These are phyloP conservation scores for Pseudognaphalium luteoalbum DNA, from an alignment of 129 eudicot species.

Conservation along the genomic window DNA sequence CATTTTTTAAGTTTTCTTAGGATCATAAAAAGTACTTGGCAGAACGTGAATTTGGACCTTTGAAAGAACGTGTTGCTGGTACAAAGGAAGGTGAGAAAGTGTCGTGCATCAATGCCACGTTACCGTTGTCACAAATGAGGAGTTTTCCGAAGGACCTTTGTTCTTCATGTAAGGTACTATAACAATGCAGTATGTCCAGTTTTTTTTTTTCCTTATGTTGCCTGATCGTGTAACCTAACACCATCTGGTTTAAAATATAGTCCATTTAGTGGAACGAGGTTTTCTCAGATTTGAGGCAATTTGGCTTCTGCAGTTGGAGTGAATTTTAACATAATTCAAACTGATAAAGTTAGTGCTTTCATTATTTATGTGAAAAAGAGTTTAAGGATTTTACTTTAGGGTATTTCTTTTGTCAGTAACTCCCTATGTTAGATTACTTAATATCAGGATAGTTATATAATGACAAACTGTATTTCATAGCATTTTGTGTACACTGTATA, in stretches of 20 bases:
- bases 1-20: constrained; percentile 74
- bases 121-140: constrained; percentile 52
- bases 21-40: constrained; percentile 89
- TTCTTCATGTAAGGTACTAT: constrained; percentile 63
- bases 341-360: too few relatives aligned
- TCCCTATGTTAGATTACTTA: too few relatives aligned
- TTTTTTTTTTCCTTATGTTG: neutral
- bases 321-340: too few relatives aligned
- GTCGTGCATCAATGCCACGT: constrained; percentile 81
- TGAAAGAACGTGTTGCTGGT: constrained; percentile 84
- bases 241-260: neutral
- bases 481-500: neutral
- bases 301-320: too few relatives aligned
- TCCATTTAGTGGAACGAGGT: too few relatives aligned
- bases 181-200: neutral
- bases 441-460: too few relatives aligned
- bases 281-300: too few relatives aligned
- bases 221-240: neutral
- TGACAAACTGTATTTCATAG: neutral
- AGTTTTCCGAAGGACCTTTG: constrained; percentile 53
- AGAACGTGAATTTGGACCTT: constrained; percentile 81
- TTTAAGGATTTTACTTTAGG: too few relatives aligned
- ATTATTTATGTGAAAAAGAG: too few relatives aligned
- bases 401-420: too few relatives aligned
- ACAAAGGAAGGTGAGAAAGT: constrained; percentile 64